phyloP scores from a whole-genome alignment of 495 filamentous ascomycete species.

The Penicillium angulare region DNA sequence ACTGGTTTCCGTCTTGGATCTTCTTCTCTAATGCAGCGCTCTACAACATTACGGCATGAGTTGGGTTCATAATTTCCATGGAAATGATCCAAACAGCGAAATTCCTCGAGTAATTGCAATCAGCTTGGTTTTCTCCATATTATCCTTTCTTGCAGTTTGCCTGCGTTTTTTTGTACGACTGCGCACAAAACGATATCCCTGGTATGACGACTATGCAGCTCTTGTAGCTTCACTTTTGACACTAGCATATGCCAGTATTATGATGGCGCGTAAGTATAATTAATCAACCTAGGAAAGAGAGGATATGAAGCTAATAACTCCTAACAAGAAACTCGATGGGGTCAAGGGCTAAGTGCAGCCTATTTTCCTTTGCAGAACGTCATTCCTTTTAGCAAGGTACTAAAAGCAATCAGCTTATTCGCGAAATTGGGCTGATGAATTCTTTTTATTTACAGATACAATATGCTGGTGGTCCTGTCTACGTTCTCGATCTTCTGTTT shows the following conservation, averaged over 20 bases:
- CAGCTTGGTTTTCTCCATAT: slow-evolving; percentile 17
- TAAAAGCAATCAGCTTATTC: not conserved
- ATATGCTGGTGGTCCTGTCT: slow-evolving; percentile 24
- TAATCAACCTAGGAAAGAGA: not conserved
- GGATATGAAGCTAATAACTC: slow-evolving; percentile 1
- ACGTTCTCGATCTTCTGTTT: slow-evolving; percentile 38
- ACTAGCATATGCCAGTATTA: slow-evolving; percentile 17
- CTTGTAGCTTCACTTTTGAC: slow-evolving; percentile 21
- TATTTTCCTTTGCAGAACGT: slow-evolving; percentile 26
- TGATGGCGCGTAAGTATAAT: slow-evolving; percentile 25
- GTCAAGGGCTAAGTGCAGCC: slow-evolving; percentile 16
- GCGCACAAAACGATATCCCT: slow-evolving; percentile 12
- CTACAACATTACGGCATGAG: no score
- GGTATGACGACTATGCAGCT: slow-evolving; percentile 30
- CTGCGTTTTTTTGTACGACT: slow-evolving; percentile 25
- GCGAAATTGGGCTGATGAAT: not conserved
- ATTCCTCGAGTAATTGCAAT: slow-evolving; percentile 7
- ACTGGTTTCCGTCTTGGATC: no score
- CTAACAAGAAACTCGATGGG: slow-evolving; percentile 29
- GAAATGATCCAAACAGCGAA: slow-evolving; percentile 19
- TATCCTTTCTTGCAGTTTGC: slow-evolving; percentile 21
- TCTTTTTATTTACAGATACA: slow-evolving; percentile 17
- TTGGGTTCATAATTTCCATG: slow-evolving; percentile 33
- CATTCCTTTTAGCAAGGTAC: slow-evolving; percentile 28
- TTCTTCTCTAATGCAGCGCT: no score